Conservation (phyloP, 2,329 filamentous ascomycete species). For the Juglanconis oblonga region DNA sequence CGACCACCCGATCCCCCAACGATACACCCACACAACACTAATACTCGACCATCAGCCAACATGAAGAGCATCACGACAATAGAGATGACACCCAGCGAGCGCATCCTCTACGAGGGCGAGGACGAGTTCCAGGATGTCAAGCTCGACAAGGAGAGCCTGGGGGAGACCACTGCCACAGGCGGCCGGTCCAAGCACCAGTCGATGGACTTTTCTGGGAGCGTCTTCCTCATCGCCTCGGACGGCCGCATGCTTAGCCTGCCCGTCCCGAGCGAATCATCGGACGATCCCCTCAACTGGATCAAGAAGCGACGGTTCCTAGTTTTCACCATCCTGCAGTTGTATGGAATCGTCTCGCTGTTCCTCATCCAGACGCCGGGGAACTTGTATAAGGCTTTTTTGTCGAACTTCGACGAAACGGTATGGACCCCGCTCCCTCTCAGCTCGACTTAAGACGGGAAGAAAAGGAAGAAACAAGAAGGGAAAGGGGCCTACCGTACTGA, state of each 20-base stretch:
- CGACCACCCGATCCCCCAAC: too few relatives aligned
- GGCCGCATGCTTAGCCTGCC: conserved; percentile 29
- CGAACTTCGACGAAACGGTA: conserved; percentile 23
- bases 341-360: conserved; percentile 22
- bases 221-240: conserved; percentile 31
- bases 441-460: neutral
- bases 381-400: conserved; percentile 19
- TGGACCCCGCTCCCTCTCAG: neutral
- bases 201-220: conserved; percentile 24
- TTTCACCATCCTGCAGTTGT: conserved; percentile 20
- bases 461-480: too few relatives aligned
- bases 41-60: too few relatives aligned
- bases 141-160: neutral
- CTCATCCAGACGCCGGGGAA: conserved; percentile 24
- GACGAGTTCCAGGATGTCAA: neutral
- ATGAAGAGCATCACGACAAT: too few relatives aligned
- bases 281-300: conserved; percentile 30
- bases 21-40: too few relatives aligned
- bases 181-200: conserved; percentile 14
- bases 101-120: conserved; percentile 9
- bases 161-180: conserved; percentile 6
- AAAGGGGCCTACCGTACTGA: too few relatives aligned
- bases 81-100: conserved; percentile 10
- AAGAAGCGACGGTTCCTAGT: conserved; percentile 19
- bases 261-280: conserved; percentile 28